phyloP scores from a whole-genome alignment of 2,329 filamentous ascomycete species.

The Tolypocladium album region DNA sequence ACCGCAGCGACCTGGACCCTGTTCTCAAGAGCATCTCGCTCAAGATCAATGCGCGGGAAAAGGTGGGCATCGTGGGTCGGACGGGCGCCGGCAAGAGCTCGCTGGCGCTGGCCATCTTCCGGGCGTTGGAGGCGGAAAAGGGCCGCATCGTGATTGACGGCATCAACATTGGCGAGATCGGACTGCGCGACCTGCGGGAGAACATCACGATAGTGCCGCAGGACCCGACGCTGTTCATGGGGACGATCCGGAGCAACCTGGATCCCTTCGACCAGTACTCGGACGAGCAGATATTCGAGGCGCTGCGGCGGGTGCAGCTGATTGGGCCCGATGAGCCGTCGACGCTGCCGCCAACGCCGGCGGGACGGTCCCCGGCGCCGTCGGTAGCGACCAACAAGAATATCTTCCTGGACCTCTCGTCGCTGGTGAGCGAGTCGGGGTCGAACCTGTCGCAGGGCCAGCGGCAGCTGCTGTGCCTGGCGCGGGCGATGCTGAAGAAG shows the following conservation, averaged over 20 bases:
- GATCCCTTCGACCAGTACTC: conserved; percentile 86
- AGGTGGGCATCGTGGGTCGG: conserved; percentile 90
- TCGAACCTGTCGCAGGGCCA: conserved; percentile 94
- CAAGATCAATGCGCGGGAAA: conserved; percentile 75
- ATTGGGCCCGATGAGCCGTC: conserved; percentile 51
- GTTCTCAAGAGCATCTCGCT: conserved; percentile 79
- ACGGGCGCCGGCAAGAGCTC: conserved; percentile 97
- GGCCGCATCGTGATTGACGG: conserved; percentile 87
- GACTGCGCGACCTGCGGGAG: conserved; percentile 84
- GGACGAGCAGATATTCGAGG: conserved; percentile 81
- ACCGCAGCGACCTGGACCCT: conserved; percentile 75
- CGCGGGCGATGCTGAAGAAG: conserved; percentile 80
- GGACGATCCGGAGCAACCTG: conserved; percentile 83
- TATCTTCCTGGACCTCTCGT: conserved; percentile 78
- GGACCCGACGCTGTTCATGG: conserved; percentile 88
- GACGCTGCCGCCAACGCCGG: conserved; percentile 15
- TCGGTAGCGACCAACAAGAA: conserved; percentile 73
- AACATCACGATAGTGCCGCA: conserved; percentile 96
- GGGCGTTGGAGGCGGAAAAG: conserved; percentile 80
- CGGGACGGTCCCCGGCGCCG: conserved; percentile 10
- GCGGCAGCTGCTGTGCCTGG: conserved; percentile 86
- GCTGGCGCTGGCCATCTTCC: conserved; percentile 83
- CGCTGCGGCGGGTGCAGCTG: conserved; percentile 79
- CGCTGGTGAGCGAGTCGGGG: conserved; percentile 78
- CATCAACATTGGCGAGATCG: conserved; percentile 82